Conservation (phyloP, 2,329 filamentous ascomycete genomes). For the Thielaviopsis euricoi region DNA sequence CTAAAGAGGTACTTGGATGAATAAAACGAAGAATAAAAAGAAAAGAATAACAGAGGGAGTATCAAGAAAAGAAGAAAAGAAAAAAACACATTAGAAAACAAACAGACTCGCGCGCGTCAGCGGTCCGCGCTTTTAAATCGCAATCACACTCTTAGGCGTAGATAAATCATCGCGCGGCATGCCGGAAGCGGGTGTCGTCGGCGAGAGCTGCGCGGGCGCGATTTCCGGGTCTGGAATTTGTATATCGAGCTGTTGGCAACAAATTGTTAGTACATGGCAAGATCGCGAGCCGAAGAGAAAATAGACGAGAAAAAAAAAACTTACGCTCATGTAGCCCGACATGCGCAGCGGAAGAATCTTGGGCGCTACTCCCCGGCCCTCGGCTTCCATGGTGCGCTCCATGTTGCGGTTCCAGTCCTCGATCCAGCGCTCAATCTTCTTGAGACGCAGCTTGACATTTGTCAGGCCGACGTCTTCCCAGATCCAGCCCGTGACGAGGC, state of each 20-base stretch:
- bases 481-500: constrained; percentile 75
- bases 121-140: neutral
- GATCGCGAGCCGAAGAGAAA: neutral
- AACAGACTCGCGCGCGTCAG: neutral
- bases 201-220: constrained; percentile 32
- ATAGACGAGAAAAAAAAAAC: constrained; percentile 17
- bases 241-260: constrained; percentile 53
- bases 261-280: neutral
- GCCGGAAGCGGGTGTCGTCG: constrained; percentile 21
- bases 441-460: constrained; percentile 54
- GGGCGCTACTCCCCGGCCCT: constrained; percentile 38
- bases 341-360: constrained; percentile 62
- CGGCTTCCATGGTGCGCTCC: constrained; percentile 36
- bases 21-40: neutral
- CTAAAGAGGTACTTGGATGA: neutral
- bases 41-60: neutral
- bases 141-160: neutral
- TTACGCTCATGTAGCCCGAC: constrained; percentile 75
- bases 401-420: constrained; percentile 71
- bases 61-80: neutral
- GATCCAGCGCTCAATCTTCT: constrained; percentile 61
- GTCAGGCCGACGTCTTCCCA: constrained; percentile 84
- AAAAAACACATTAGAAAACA: neutral
- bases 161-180: neutral
- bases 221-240: constrained; percentile 68